These are phyloP conservation scores for Acorus gramineus DNA, from an alignment of 106 monocot genomes.

Conservation along the genomic window DNA sequence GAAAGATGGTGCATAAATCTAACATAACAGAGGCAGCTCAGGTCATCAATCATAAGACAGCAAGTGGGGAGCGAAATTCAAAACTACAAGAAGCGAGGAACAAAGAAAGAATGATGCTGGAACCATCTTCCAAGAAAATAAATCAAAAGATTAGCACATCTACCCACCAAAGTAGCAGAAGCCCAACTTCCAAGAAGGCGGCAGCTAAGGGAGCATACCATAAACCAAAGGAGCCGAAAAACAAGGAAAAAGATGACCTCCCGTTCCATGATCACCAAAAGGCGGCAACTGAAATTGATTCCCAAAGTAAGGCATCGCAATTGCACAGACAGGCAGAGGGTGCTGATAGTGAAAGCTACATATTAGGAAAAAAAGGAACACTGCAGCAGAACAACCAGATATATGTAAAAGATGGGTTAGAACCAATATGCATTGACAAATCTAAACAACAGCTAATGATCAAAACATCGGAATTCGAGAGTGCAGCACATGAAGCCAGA, in stretches of 20 bases:
- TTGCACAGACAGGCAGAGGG: background rate
- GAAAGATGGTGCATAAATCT: too few relatives aligned
- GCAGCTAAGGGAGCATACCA: background rate
- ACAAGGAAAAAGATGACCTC: constrained; percentile 3
- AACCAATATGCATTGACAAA: constrained; percentile 1
- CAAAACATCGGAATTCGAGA: constrained; percentile 6
- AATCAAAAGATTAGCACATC: too few relatives aligned
- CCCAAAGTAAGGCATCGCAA: background rate
- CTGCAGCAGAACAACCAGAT: background rate
- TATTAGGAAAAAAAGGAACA: background rate
- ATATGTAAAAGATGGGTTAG: background rate
- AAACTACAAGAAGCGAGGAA: too few relatives aligned
- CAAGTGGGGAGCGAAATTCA: too few relatives aligned
- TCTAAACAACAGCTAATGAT: background rate
- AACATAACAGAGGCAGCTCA: too few relatives aligned
- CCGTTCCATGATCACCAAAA: background rate
- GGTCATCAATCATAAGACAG: too few relatives aligned
- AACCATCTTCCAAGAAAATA: too few relatives aligned
- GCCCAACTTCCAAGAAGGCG: constrained; percentile 2
- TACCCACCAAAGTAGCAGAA: background rate
- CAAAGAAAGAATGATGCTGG: too few relatives aligned
- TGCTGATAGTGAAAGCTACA: constrained; percentile 12
- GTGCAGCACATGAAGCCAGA: background rate
- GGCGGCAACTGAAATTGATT: background rate
- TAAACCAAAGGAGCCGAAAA: constrained; percentile 1